phyloP scores from a whole-genome alignment of 2,329 filamentous ascomycete species.

The Colletotrichum lupini region DNA sequence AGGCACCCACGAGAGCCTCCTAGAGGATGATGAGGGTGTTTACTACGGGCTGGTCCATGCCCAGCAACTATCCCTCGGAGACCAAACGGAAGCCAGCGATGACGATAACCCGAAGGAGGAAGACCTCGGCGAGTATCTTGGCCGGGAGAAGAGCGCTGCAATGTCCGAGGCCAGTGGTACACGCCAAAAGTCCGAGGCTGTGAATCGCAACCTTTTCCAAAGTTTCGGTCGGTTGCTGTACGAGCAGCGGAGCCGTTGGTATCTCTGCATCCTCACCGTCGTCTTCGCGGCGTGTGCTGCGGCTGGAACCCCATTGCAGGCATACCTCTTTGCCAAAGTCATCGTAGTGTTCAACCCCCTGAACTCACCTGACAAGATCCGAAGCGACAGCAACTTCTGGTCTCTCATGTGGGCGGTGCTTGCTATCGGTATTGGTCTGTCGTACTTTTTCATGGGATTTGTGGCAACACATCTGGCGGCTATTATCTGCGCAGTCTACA shows the following conservation, averaged over 20 bases:
- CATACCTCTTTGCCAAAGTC: constrained; percentile 66
- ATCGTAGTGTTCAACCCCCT: constrained; percentile 60
- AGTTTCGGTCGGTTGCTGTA: constrained; percentile 68
- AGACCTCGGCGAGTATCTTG: constrained; percentile 51
- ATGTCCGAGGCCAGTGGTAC: constrained; percentile 45
- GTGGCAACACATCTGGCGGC: constrained; percentile 58
- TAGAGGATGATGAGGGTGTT: constrained; percentile 68
- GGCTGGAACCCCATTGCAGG: constrained; percentile 61
- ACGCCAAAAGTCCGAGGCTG: constrained; percentile 46
- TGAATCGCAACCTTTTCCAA: constrained; percentile 56
- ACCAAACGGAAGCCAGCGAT: constrained; percentile 51
- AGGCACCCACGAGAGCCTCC: constrained; percentile 79
- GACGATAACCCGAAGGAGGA: constrained; percentile 50
- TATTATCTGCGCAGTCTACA: constrained; percentile 63
- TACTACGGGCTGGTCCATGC: constrained; percentile 76
- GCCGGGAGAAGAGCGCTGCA: constrained; percentile 58
- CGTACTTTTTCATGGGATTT: constrained; percentile 63
- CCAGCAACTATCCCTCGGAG: constrained; percentile 68
- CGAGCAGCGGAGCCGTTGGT: constrained; percentile 65
- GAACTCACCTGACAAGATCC: constrained; percentile 44
- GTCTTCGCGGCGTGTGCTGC: constrained; percentile 56
- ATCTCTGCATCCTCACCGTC: constrained; percentile 61
- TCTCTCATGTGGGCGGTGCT: constrained; percentile 73
- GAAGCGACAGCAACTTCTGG: constrained; percentile 67
- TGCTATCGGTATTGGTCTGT: constrained; percentile 61